Conservation (phyloP, 257 asterid genomes). For the Nyctanthes arbortristis region DNA sequence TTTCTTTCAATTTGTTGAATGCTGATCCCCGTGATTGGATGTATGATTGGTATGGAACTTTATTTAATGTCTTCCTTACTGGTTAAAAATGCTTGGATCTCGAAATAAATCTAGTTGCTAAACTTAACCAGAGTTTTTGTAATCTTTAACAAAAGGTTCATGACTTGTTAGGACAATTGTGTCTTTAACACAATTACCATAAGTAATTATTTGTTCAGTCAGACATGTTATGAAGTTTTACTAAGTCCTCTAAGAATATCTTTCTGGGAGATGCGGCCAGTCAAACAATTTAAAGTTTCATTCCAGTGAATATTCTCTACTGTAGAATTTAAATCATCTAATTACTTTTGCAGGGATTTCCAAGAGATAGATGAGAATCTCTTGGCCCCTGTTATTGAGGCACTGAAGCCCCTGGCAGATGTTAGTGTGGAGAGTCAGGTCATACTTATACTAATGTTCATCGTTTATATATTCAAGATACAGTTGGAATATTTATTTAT, state of each 20-base stretch:
- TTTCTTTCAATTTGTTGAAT: slow-evolving; percentile 92
- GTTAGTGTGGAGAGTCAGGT: slow-evolving; percentile 96
- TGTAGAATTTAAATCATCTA: neutral
- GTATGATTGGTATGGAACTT: slow-evolving; percentile 70
- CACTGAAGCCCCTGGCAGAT: slow-evolving; percentile 79
- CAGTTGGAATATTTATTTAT: neutral
- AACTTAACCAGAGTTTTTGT: neutral
- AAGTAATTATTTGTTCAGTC: neutral
- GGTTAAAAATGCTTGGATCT: neutral
- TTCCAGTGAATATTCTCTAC: neutral
- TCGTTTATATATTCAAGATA: neutral
- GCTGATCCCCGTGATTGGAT: slow-evolving; percentile 77
- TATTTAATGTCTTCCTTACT: slow-evolving; percentile 12
- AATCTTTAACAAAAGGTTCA: neutral
- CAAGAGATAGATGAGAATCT: slow-evolving; percentile 67
- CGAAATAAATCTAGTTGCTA: neutral
- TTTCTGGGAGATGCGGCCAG: neutral
- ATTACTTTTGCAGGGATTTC: slow-evolving; percentile 68
- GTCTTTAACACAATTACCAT: neutral
- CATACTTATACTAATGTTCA: slow-evolving; percentile 2
- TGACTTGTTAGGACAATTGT: neutral
- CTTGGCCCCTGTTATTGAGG: slow-evolving; percentile 69
- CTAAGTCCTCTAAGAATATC: neutral
- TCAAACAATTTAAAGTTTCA: slow-evolving; percentile 9
- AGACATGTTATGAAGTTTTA: neutral